Evolutionary conservation across 805 yeast species (phyloP).

Genomic region (Torulaspora delbrueckii): DNA sequence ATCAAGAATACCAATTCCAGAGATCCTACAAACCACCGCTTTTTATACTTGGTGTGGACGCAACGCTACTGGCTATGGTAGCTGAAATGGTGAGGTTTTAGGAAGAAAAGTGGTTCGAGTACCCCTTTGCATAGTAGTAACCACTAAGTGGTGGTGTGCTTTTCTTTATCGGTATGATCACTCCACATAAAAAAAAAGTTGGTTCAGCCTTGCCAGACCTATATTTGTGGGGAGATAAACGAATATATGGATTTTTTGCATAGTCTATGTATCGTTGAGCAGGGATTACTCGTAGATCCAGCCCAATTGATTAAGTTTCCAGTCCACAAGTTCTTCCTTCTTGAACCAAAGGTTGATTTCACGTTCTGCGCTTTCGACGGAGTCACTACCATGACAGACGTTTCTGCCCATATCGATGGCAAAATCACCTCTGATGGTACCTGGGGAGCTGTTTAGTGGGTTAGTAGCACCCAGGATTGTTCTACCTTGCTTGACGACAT

Average conservation of each 20-base stretch:
- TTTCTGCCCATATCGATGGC: slow-evolving; percentile 99
- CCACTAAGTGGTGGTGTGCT: not conserved
- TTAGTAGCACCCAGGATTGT: slow-evolving; percentile 97
- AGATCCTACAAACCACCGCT: not conserved
- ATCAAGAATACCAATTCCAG: not conserved
- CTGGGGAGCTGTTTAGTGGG: slow-evolving; percentile 96
- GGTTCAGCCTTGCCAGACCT: slow-evolving; percentile 1
- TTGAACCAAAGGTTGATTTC: slow-evolving; percentile 98
- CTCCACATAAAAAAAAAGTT: slow-evolving; percentile 2
- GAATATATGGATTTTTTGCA: not conserved
- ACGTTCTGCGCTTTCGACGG: slow-evolving; percentile 94
- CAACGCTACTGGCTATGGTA: not conserved
- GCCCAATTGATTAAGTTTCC: slow-evolving; percentile 76
- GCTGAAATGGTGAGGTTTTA: not conserved
- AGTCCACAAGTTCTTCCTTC: slow-evolving; percentile 89
- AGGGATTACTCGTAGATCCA: slow-evolving; percentile 87
- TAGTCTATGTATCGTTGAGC: not conserved
- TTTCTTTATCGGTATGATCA: slow-evolving; percentile 1
- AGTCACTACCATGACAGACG: slow-evolving; percentile 98
- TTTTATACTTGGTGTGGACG: not conserved
- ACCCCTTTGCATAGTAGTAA: not conserved
- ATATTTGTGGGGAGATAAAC: not conserved
- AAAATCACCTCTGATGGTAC: slow-evolving; percentile 99
- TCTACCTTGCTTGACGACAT: slow-evolving; percentile 98
- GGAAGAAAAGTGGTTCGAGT: not conserved